Evolutionary conservation across 2,329 filamentous ascomycete genomes (phyloP).

Genomic region (Clonostachys rosea): DNA sequence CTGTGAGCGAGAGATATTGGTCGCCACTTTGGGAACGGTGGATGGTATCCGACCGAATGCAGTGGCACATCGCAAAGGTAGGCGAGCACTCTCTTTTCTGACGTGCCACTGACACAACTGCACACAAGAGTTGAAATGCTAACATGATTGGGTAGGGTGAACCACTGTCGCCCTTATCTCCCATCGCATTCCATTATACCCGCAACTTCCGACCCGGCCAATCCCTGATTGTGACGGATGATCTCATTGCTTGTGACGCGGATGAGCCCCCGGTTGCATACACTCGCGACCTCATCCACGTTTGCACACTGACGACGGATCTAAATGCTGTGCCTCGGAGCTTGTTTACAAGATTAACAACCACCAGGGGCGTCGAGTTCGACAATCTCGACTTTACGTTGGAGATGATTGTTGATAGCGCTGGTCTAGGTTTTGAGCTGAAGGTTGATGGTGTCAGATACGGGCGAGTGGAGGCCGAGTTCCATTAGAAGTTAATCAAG

Average conservation of each 20-base stretch:
- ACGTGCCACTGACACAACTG: background rate
- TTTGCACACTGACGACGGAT: slow-evolving; percentile 79
- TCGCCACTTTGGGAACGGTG: slow-evolving; percentile 74
- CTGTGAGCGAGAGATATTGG: slow-evolving; percentile 72
- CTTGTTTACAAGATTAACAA: slow-evolving; percentile 71
- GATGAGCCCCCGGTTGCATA: slow-evolving; percentile 61
- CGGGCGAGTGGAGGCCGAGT: slow-evolving; percentile 73
- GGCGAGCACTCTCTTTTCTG: slow-evolving; percentile 10
- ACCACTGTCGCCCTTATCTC: slow-evolving; percentile 66
- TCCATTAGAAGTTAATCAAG: slow-evolving; percentile 45
- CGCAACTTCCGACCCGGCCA: slow-evolving; percentile 79
- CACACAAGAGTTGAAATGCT: background rate
- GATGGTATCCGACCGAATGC: slow-evolving; percentile 82
- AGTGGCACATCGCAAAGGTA: slow-evolving; percentile 80
- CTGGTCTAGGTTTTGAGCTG: slow-evolving; percentile 71
- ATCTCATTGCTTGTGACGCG: slow-evolving; percentile 70
- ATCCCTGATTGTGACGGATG: slow-evolving; percentile 73
- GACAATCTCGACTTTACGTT: slow-evolving; percentile 79
- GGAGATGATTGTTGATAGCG: slow-evolving; percentile 78
- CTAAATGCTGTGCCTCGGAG: slow-evolving; percentile 69
- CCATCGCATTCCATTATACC: slow-evolving; percentile 81
- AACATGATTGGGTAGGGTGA: slow-evolving; percentile 50
- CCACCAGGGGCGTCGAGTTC: slow-evolving; percentile 75
- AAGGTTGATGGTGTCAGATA: slow-evolving; percentile 76
- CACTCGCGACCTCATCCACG: slow-evolving; percentile 59